A percentile compares a stretch with the other conserved stretches of the same genome.
These are phyloP conservation scores for Calonectria hawksworthii DNA, from an alignment of 2,329 filamentous ascomycete genomes.

Conservation along the genomic window DNA sequence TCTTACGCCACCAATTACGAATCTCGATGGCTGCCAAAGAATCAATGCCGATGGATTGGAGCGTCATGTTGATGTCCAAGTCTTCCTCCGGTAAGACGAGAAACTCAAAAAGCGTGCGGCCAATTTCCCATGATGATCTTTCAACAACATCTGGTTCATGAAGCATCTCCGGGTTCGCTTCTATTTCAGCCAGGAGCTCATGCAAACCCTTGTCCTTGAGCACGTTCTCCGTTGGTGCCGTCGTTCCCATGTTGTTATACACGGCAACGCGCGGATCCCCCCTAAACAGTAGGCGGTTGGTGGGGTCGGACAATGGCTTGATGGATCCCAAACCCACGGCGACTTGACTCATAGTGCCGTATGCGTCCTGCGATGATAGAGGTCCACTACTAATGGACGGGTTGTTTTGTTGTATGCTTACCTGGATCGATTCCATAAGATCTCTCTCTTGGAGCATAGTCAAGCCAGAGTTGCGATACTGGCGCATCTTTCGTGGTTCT, in stretches of 20 bases:
- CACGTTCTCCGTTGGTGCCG: background rate
- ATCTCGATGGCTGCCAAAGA: conserved; percentile 44
- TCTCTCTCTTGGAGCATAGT: background rate
- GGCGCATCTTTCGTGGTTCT: background rate
- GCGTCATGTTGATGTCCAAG: conserved; percentile 6
- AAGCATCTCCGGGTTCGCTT: background rate
- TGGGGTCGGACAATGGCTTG: background rate
- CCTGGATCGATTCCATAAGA: background rate
- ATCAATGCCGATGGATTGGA: conserved; percentile 34
- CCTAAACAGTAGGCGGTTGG: background rate
- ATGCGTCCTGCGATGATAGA: rapidly evolving
- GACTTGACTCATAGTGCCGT: background rate
- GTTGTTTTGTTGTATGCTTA: background rate
- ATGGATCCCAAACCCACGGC: background rate
- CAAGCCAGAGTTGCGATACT: background rate
- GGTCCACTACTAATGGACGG: background rate
- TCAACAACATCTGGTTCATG: background rate
- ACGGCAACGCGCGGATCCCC: background rate
- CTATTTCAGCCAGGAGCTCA: background rate
- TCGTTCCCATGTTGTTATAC: background rate
- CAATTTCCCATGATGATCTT: background rate
- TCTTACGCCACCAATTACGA: conserved; percentile 38
- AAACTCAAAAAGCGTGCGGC: conserved; percentile 13
- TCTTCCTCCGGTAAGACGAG: conserved; percentile 20
- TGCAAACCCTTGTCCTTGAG: background rate